These are phyloP conservation scores for Capsicum rhomboideum DNA, from an alignment of 257 asterid genomes.

Conservation along the genomic window DNA sequence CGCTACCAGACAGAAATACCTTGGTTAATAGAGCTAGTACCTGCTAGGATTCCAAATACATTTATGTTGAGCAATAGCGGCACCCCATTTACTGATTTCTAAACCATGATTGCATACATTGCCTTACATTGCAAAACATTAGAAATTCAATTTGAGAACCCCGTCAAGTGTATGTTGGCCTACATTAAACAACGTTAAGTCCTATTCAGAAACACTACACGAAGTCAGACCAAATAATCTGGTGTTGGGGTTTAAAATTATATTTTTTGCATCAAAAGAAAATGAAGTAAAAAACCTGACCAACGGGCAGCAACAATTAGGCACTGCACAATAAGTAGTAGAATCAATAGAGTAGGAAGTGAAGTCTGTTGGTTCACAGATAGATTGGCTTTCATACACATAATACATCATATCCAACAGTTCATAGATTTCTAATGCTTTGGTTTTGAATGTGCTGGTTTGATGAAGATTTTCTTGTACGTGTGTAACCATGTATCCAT, in stretches of 20 bases:
- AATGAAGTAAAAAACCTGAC: neutral
- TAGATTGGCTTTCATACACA: neutral
- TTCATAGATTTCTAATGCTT: neutral
- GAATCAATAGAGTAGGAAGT: neutral
- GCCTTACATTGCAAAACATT: neutral
- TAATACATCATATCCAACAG: neutral
- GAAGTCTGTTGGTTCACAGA: neutral
- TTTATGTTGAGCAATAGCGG: neutral
- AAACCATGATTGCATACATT: neutral
- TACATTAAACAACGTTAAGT: neutral
- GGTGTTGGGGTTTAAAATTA: neutral
- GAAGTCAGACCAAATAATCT: neutral
- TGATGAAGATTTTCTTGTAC: neutral
- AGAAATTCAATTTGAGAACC: neutral
- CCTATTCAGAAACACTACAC: neutral
- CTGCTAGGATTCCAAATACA: neutral
- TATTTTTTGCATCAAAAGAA: neutral
- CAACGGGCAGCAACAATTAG: neutral
- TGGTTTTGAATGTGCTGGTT: neutral
- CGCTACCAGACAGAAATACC: neutral
- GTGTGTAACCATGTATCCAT: neutral
- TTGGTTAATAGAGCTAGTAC: neutral
- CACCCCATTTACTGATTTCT: neutral
- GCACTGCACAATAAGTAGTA: neutral
- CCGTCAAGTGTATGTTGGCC: neutral